Evolutionary conservation across 106 monocot species (phyloP), one percentile per base, ranked within the genome.

Genomic region (Agapanthus africanus): DNA sequence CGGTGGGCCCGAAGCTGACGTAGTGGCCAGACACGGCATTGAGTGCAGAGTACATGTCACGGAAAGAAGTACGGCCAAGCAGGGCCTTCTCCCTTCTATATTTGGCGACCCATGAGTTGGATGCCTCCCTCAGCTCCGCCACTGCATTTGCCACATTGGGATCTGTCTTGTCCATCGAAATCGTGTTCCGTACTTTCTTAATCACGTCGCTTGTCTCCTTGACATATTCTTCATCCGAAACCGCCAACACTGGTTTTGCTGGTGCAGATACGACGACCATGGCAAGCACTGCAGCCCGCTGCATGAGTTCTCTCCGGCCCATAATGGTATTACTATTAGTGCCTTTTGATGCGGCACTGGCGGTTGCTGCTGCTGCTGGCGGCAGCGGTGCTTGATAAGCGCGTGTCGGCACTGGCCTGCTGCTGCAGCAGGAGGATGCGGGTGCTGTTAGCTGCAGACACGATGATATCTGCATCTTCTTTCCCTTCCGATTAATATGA

Each of bases 1-100:
- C 84, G 9, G 95, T 88, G 32, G 95, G 95, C 23, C 95, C 95
- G 63, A 95, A 95, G 79, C 88, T 95, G 54, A 95, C 83, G 82
- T 88, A 95, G 71, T 95, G 95, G 9, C 95, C 95, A 21, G 95
- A 95, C 16, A 95, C 91, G 23, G 95, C 95, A 70, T 95, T 95
- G 64, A 95, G 81, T 10, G 95, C 95, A 6, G 95, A 95, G 73
- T 95, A 95, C 71, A 95, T 77, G 59, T 95, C 95, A 13, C 95
- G 52, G 84, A 95, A 95, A 23, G 95, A 95, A 16, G 84, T 25
- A 19, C 88, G 71, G 10, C 84, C 95, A 6, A 95, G 81, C 18
- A 95, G 86, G 1, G 73, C 11, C 82, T 91, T 95, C 86, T 95
- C 95, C 59, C 91, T 59, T 36, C 95, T 62, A 80, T 91, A 95